Evolutionary conservation across 2,329 filamentous ascomycete genomes (phyloP).

Genomic region (Knufia petricola): DNA sequence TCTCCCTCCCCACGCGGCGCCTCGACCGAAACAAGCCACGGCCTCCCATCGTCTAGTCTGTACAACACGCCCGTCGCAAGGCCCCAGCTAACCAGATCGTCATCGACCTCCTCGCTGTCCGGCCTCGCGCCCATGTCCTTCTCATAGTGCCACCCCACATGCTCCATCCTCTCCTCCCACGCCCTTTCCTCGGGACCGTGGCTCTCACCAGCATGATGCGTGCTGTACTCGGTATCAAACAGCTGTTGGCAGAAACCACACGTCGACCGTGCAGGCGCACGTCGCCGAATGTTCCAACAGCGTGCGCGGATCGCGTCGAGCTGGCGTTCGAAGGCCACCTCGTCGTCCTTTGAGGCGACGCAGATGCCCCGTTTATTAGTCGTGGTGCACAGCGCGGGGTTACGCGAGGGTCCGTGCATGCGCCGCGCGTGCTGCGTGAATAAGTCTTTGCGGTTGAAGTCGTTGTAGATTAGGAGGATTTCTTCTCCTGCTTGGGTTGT

Average conservation of each 20-base stretch:
- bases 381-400: slow-evolving; percentile 3
- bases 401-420: slow-evolving; percentile 53
- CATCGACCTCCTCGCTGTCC: slow-evolving; percentile 31
- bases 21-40: slow-evolving; percentile 12
- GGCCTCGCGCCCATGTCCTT: slow-evolving; percentile 35
- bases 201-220: slow-evolving; percentile 43
- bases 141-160: slow-evolving; percentile 73
- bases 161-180: slow-evolving; percentile 82
- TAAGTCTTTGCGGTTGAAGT: slow-evolving; percentile 86
- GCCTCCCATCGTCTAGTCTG: slow-evolving; percentile 11
- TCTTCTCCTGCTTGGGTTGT: background rate
- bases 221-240: slow-evolving; percentile 22
- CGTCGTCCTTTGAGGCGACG: slow-evolving; percentile 24
- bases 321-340: slow-evolving; percentile 39
- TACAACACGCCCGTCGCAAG: slow-evolving; percentile 25
- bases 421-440: slow-evolving; percentile 81
- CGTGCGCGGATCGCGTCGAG: slow-evolving; percentile 48
- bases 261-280: slow-evolving; percentile 52
- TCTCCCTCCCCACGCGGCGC: background rate
- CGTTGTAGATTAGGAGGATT: slow-evolving; percentile 35
- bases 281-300: slow-evolving; percentile 53
- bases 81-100: slow-evolving; percentile 34
- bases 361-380: slow-evolving; percentile 37
- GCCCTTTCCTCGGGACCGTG: slow-evolving; percentile 36
- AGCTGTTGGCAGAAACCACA: slow-evolving; percentile 46